Conservation (phyloP, 2,329 filamentous ascomycete genomes). For the Fusarium multiceps region DNA sequence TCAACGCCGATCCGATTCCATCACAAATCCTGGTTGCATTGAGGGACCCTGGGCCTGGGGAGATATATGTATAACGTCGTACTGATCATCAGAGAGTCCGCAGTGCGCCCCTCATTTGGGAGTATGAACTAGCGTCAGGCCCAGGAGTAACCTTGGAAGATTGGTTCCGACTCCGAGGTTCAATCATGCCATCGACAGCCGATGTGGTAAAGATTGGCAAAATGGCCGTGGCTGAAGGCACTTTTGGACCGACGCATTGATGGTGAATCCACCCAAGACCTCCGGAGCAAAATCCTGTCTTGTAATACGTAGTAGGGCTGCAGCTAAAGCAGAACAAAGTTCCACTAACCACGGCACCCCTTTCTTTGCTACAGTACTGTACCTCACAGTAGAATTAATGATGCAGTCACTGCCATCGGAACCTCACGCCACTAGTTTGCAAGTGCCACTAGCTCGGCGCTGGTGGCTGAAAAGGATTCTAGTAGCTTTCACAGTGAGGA, state of each 20-base stretch:
- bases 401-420: neutral
- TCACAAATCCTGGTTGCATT: slow-evolving; percentile 8
- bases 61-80: slow-evolving; percentile 28
- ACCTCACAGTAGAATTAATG: neutral
- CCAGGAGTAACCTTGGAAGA: slow-evolving; percentile 6
- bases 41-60: slow-evolving; percentile 5
- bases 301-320: neutral
- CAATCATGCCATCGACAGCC: slow-evolving; percentile 25
- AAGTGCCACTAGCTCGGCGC: neutral
- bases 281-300: neutral
- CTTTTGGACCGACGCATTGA: slow-evolving; percentile 11
- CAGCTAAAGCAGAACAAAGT: neutral
- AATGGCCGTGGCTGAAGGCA: neutral
- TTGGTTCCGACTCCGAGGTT: neutral
- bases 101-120: neutral
- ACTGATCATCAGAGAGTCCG: neutral
- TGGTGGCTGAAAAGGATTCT: neutral
- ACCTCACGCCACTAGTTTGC: neutral
- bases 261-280: slow-evolving; percentile 2
- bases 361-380: neutral
- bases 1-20: slow-evolving; percentile 25
- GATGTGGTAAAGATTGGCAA: slow-evolving; percentile 31
- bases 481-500: neutral
- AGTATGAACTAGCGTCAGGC: neutral
- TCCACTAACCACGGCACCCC: slow-evolving; percentile 6